Evolutionary conservation across 2,329 filamentous ascomycete genomes (phyloP).

Genomic region (Aspergillus proliferans): DNA sequence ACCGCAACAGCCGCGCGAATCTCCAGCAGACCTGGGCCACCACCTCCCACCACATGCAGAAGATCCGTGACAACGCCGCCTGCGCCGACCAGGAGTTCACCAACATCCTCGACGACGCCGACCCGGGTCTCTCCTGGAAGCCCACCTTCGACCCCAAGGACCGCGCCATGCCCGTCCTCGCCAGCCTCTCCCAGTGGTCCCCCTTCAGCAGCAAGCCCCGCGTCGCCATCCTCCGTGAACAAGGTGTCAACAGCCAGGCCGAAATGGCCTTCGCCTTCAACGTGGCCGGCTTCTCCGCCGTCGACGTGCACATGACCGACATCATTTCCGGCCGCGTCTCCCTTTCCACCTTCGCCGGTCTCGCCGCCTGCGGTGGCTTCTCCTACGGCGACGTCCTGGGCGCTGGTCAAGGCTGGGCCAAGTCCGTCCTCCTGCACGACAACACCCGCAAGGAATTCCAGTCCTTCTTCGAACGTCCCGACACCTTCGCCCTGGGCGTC

Average conservation of each 20-base stretch:
- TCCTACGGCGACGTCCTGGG: slow-evolving; percentile 89
- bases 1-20: slow-evolving; percentile 61
- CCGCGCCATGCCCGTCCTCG: slow-evolving; percentile 63
- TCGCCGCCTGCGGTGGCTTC: slow-evolving; percentile 95
- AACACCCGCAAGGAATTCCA: slow-evolving; percentile 71
- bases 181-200: slow-evolving; percentile 52
- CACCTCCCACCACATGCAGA: slow-evolving; percentile 88
- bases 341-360: slow-evolving; percentile 73
- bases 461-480: slow-evolving; percentile 75
- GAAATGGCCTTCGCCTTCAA: slow-evolving; percentile 98
- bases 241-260: slow-evolving; percentile 91
- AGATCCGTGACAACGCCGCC: slow-evolving; percentile 76
- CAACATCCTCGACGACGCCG: slow-evolving; percentile 64
- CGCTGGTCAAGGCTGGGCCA: slow-evolving; percentile 94
- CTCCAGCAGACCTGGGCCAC: slow-evolving; percentile 84
- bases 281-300: slow-evolving; percentile 79
- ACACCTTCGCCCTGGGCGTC: slow-evolving; percentile 89
- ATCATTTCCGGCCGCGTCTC: slow-evolving; percentile 72
- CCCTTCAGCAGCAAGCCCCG: slow-evolving; percentile 60
- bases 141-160: slow-evolving; percentile 75
- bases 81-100: slow-evolving; percentile 81
- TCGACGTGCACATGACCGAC: slow-evolving; percentile 97
- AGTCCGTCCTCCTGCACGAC: slow-evolving; percentile 79
- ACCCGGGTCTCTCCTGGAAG: slow-evolving; percentile 80
- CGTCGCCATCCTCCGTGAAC: slow-evolving; percentile 89